These are phyloP conservation scores for Taphrina confusa DNA, from an alignment of 1,139 yeast genomes.

Conservation along the genomic window DNA sequence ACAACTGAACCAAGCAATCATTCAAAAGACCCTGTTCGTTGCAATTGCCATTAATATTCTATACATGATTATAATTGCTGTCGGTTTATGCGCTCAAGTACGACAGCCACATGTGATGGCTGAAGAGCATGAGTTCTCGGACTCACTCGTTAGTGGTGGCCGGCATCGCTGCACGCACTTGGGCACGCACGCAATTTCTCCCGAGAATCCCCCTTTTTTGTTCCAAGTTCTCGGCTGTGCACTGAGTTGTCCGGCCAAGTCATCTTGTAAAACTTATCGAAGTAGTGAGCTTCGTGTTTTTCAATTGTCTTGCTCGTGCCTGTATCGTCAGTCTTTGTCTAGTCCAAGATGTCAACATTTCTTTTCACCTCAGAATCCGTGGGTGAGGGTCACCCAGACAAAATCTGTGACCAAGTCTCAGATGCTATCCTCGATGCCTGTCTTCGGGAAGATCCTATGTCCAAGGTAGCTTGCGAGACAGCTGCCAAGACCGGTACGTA, in stretches of 20 bases:
- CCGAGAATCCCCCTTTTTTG: slow-evolving; percentile 1
- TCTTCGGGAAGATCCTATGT: slow-evolving; percentile 89
- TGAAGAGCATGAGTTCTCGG: no score
- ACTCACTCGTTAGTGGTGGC: slow-evolving; percentile 11
- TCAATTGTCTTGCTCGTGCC: slow-evolving; percentile 59
- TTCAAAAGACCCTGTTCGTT: no score
- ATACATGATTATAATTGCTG: no score
- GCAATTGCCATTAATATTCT: no score
- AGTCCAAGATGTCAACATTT: slow-evolving; percentile 33
- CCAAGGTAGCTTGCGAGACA: slow-evolving; percentile 99
- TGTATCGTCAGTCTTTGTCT: no score
- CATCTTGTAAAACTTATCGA: background rate
- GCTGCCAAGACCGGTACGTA: slow-evolving; percentile 81
- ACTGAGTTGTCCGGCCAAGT: background rate
- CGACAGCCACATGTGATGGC: no score
- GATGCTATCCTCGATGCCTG: slow-evolving; percentile 99
- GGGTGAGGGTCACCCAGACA: slow-evolving; percentile 39
- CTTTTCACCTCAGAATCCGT: slow-evolving; percentile 38
- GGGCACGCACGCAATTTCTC: slow-evolving; percentile 8
- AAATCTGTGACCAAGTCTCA: slow-evolving; percentile 95
- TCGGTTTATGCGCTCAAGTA: no score
- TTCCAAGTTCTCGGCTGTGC: no score
- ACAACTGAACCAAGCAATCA: no score
- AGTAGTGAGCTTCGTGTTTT: slow-evolving; percentile 12
- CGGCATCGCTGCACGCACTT: background rate